Conservation (phyloP, 352 stramenopile genomes). For the Phytophthora colocasiae region DNA sequence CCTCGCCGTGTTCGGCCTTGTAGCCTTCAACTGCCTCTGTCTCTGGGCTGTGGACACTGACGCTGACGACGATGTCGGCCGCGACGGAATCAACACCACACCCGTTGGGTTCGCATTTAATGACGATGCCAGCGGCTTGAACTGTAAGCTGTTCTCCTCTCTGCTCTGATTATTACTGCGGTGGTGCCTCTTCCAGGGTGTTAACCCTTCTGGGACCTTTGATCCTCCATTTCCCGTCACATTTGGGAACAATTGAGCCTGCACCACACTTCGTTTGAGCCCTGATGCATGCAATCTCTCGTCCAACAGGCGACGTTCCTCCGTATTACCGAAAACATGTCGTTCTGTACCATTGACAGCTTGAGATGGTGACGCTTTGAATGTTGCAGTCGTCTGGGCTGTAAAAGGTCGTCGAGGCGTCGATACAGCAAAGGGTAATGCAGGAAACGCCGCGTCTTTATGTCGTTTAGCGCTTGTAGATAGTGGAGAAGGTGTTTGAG, state of each 20-base stretch:
- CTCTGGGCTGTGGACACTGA: slow-evolving; percentile 12
- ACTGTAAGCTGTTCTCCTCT: slow-evolving; percentile 8
- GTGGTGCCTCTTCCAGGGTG: slow-evolving; percentile 13
- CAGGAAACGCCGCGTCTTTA: slow-evolving; percentile 10
- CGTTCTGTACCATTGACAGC: neutral
- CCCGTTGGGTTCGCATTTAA: slow-evolving; percentile 39
- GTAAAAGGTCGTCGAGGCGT: slow-evolving; percentile 15
- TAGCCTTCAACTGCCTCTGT: slow-evolving; percentile 13
- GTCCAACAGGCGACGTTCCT: slow-evolving; percentile 21
- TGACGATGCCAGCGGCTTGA: slow-evolving; percentile 42
- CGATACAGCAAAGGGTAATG: slow-evolving; percentile 28
- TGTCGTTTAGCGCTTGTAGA: neutral
- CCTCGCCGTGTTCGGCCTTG: slow-evolving; percentile 30
- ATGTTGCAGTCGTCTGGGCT: neutral
- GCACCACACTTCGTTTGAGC: slow-evolving; percentile 61
- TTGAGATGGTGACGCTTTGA: neutral
- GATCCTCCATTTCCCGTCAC: neutral
- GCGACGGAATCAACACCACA: slow-evolving; percentile 52
- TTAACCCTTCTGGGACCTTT: slow-evolving; percentile 2
- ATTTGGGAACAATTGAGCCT: slow-evolving; percentile 56
- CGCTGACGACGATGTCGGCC: slow-evolving; percentile 48
- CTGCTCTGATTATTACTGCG: slow-evolving; percentile 18
- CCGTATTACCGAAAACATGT: neutral
- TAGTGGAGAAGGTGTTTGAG: slow-evolving; percentile 8
- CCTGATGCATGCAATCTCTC: slow-evolving; percentile 68